Base-by-base conservation (phyloP, 352 stramenopile species). In the Blastocystis sp. region DNA sequence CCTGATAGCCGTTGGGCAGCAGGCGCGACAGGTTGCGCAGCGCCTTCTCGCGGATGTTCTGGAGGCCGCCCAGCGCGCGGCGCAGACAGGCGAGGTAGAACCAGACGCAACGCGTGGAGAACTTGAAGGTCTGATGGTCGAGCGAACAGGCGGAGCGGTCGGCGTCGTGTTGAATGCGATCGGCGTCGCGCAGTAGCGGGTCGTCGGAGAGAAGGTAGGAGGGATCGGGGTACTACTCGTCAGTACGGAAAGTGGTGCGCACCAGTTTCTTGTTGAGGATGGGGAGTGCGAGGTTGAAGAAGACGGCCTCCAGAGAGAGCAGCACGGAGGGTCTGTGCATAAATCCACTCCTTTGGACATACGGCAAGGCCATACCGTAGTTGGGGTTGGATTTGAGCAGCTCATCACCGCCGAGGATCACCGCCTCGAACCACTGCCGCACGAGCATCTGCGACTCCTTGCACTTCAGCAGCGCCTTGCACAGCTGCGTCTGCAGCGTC, bases 181-280 rank as follows among this genome's bases (percentile, higher is more conserved):
- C 52, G 11, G 38, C 69, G 38, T 57, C 28, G 19, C 34, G 28
- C 1, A 81, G 4, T 7, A 81, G 34, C 4, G 71, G 71, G 40
- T 81, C 71, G n/a, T 57, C 52, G 28, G 40, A 43, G 21, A 65
- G 66, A 21, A 81, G 48, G n/a, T 64, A 81, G 45, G 34, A 21
- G 19, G 21, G 3, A 64, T 42, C 54, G 21, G 71, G 71, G 28
- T 28, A 81, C 71, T 81, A 81, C 28, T 45, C 14, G 57, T 66
- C 11, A 48, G 7, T 11, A 1, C 1, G 11, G 21, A 40, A 7
- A n/a, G 0, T 19, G 3, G 34, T 17, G 0, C 48, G 6, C 28
- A 81, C 71, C 17, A 28, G 28, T 54, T 81, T 81, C 52, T 64
- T 64, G 60, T 81, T 59, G 24, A 81, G 43, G 28, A 81, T 45